Percentiles rank a stretch among this genome's conserved stretches.
Conservation (phyloP, 2,329 filamentous ascomycete species). For the Cladobotryum mycophilum region DNA sequence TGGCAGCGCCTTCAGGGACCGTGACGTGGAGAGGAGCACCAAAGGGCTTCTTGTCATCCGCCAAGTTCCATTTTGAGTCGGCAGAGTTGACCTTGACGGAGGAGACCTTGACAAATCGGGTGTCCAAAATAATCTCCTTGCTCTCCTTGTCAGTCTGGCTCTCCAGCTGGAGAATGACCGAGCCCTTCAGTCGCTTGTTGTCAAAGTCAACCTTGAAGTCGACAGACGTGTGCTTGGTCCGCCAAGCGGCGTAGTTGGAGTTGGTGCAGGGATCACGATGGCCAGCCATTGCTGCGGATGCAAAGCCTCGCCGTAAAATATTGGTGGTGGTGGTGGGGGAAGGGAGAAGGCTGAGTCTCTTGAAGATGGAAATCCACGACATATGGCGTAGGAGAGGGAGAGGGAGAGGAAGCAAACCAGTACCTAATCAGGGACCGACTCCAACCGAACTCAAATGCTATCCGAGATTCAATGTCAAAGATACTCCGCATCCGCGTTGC, state of each 20-base stretch:
- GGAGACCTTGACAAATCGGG: conserved; percentile 71
- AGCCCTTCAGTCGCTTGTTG: conserved; percentile 68
- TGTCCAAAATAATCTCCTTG: conserved; percentile 78
- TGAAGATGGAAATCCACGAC: conserved; percentile 16
- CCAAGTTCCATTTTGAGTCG: conserved; percentile 60
- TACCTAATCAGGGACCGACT: conserved; percentile 8
- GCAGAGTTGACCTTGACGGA: conserved; percentile 63
- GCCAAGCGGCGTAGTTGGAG: conserved; percentile 86
- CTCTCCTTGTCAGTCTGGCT: conserved; percentile 67
- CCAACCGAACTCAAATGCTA: conserved; percentile 5
- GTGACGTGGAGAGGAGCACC: conserved; percentile 63
- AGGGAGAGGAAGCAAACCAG: not conserved
- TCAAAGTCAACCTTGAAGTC: conserved; percentile 81
- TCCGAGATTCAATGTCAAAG: conserved; percentile 1
- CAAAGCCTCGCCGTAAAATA: conserved; percentile 19
- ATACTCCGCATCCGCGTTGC: conserved; percentile 3
- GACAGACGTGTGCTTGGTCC: conserved; percentile 75
- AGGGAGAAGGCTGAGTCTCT: conserved; percentile 12
- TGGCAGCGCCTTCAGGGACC: conserved; percentile 48
- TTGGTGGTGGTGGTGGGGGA: conserved; percentile 6
- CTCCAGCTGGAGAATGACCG: conserved; percentile 69
- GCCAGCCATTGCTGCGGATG: conserved; percentile 26
- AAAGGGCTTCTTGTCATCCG: conserved; percentile 65
- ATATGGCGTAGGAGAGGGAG: conserved; percentile 10
- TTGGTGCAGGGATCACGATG: conserved; percentile 79